A percentile compares a stretch with the other conserved stretches of the same genome.
phyloP scores from a whole-genome alignment of 768 basidiomycete genomes.

The Auricularia heimuer region DNA sequence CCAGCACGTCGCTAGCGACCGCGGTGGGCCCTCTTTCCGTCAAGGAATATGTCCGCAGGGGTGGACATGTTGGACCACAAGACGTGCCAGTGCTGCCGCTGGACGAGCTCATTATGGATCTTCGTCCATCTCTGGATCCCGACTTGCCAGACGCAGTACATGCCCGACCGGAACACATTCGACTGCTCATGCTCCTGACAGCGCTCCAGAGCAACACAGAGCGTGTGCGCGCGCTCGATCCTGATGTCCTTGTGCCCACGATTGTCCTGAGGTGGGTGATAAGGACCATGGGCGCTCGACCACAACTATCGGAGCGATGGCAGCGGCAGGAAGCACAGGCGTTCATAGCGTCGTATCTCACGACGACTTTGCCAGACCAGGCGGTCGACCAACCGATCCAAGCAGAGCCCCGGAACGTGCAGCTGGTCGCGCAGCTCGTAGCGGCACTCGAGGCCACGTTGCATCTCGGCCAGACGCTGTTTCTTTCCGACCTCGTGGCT shows the following conservation, averaged over 20 bases:
- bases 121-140: conserved; percentile 15
- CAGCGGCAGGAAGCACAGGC: conserved; percentile 49
- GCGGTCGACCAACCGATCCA: conserved; percentile 19
- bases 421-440: conserved; percentile 55
- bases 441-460: conserved; percentile 51
- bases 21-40: conserved; percentile 28
- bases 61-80: conserved; percentile 53
- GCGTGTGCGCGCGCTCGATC: conserved; percentile 36
- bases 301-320: conserved; percentile 45
- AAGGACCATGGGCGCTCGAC: conserved; percentile 38
- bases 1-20: conserved; percentile 21
- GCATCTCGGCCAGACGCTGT: conserved; percentile 50
- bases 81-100: conserved; percentile 43
- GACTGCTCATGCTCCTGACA: conserved; percentile 46
- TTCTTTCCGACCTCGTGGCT: conserved; percentile 33
- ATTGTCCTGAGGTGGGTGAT: conserved; percentile 59
- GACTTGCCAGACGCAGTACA: conserved; percentile 34
- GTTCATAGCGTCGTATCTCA: conserved; percentile 43
- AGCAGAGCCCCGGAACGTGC: conserved; percentile 50
- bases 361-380: conserved; percentile 4
- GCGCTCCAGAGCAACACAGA: conserved; percentile 45
- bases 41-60: conserved; percentile 58
- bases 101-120: conserved; percentile 34
- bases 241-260: conserved; percentile 37
- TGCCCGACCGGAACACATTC: conserved; percentile 38